These are phyloP conservation scores for Darksidea phi DNA, from an alignment of 495 filamentous ascomycete species.

Conservation along the genomic window DNA sequence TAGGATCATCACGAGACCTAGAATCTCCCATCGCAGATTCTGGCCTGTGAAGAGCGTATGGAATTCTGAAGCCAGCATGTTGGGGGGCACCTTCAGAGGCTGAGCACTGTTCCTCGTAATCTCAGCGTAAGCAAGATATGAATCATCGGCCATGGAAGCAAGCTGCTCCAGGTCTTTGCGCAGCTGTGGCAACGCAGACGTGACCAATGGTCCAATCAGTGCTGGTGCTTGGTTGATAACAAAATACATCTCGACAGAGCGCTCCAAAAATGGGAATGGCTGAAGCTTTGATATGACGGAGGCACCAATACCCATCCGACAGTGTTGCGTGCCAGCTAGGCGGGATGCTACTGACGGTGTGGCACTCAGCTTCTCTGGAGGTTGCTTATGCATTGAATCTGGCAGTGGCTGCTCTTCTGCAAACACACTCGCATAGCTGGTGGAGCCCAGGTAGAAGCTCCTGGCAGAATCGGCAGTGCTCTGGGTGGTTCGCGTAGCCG, in stretches of 20 bases:
- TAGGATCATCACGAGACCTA: conserved; percentile 22
- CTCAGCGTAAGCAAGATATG: conserved; percentile 7
- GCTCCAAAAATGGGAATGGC: conserved; percentile 25
- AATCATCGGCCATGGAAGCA: background rate
- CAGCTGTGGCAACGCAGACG: conserved; percentile 22
- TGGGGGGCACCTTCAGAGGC: conserved; percentile 23
- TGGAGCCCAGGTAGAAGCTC: conserved; percentile 27
- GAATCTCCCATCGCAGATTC: conserved; percentile 32
- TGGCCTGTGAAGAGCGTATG: conserved; percentile 29
- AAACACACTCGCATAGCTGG: conserved; percentile 31
- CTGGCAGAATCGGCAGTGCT: conserved; percentile 3
- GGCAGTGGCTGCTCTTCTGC: conserved; percentile 23
- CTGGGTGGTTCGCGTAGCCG: conserved; percentile 1
- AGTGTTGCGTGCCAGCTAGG: conserved; percentile 10
- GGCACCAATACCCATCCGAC: conserved; percentile 13
- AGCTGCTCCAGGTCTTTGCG: conserved; percentile 23
- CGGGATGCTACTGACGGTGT: conserved; percentile 8
- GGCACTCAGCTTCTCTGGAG: conserved; percentile 1
- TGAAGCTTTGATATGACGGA: conserved; percentile 17
- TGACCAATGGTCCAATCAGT: conserved; percentile 22
- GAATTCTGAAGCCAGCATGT: conserved; percentile 20
- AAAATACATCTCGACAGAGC: conserved; percentile 19
- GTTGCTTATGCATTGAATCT: conserved; percentile 22
- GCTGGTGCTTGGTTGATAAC: conserved; percentile 16
- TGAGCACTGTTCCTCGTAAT: conserved; percentile 25